A percentile compares a stretch with the other conserved stretches of the same genome.
Conservation (phyloP, 2,329 filamentous ascomycete species). For the Hirsutella rhossiliensis region DNA sequence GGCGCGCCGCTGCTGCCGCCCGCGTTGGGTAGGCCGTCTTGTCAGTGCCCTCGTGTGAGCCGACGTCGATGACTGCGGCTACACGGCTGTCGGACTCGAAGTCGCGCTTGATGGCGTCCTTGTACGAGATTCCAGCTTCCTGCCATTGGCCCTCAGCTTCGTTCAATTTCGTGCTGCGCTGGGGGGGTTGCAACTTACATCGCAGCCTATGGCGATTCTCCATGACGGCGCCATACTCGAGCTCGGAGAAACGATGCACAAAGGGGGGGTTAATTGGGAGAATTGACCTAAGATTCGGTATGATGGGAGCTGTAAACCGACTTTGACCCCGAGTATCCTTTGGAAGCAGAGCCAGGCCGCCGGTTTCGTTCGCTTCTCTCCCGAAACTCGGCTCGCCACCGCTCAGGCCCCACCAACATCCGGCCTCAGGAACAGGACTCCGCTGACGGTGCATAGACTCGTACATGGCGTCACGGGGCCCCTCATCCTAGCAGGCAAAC, state of each 20-base stretch:
- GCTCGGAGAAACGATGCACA: background rate
- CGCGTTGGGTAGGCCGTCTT: slow-evolving; percentile 75
- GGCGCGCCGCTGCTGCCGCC: slow-evolving; percentile 57
- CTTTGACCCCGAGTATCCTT: background rate
- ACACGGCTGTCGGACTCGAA: slow-evolving; percentile 58
- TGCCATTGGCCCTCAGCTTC: slow-evolving; percentile 9
- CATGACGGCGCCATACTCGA: slow-evolving; percentile 31
- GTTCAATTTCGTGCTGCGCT: no score
- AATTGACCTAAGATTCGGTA: no score
- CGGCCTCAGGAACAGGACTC: background rate
- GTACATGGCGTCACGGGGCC: background rate
- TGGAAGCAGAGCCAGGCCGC: background rate
- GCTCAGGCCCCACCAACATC: background rate
- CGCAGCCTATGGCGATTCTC: slow-evolving; percentile 41
- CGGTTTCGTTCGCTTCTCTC: slow-evolving; percentile 3
- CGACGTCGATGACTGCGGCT: slow-evolving; percentile 59
- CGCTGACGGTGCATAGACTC: background rate
- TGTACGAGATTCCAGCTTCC: slow-evolving; percentile 69
- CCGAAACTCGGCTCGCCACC: background rate
- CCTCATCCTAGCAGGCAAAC: background rate
- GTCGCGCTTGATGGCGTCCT: slow-evolving; percentile 63
- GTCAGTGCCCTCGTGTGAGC: slow-evolving; percentile 52
- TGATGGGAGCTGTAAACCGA: background rate
- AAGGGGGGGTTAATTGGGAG: no score
- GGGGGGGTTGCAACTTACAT: slow-evolving; percentile 26